phyloP scores from a whole-genome alignment of 768 basidiomycete species.

The Pholiota microspora region DNA sequence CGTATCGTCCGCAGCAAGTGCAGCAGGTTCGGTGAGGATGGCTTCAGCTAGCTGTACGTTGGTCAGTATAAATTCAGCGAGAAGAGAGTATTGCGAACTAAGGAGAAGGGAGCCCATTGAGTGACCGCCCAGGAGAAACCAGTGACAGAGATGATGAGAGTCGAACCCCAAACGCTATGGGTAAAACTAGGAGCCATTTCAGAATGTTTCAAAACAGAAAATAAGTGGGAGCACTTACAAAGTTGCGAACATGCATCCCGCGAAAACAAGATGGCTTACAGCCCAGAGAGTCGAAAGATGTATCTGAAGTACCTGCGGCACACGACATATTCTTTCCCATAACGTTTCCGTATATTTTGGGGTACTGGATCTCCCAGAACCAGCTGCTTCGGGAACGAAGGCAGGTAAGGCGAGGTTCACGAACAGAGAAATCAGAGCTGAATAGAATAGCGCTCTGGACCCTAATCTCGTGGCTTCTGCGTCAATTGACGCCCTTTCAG shows the following conservation, averaged over 20 bases:
- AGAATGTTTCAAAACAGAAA: background rate
- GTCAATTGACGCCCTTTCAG: slow-evolving; percentile 38
- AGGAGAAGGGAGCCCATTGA: slow-evolving; percentile 90
- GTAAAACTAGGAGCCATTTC: slow-evolving; percentile 52
- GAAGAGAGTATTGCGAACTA: slow-evolving; percentile 47
- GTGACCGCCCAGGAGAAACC: slow-evolving; percentile 94
- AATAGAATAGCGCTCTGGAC: slow-evolving; percentile 78
- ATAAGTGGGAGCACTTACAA: slow-evolving; percentile 53
- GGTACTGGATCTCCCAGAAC: background rate
- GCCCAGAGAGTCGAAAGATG: slow-evolving; percentile 78
- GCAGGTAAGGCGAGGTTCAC: slow-evolving; percentile 72
- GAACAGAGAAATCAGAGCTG: slow-evolving; percentile 64
- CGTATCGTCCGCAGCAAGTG: slow-evolving; percentile 28
- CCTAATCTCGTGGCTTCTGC: slow-evolving; percentile 80
- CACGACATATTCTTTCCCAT: slow-evolving; percentile 22
- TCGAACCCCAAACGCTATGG: slow-evolving; percentile 66
- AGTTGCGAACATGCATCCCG: slow-evolving; percentile 75
- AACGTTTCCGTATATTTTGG: slow-evolving; percentile 5
- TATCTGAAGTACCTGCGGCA: slow-evolving; percentile 49
- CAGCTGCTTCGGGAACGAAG: slow-evolving; percentile 42
- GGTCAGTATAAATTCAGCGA: background rate
- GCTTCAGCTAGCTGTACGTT: slow-evolving; percentile 74
- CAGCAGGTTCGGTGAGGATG: slow-evolving; percentile 65
- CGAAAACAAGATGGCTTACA: slow-evolving; percentile 70
- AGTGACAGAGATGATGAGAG: slow-evolving; percentile 69